Percentiles rank a stretch among this genome's conserved stretches.
These are phyloP conservation scores for Pythium brassicae DNA, from an alignment of 352 stramenopile species.

Conservation along the genomic window DNA sequence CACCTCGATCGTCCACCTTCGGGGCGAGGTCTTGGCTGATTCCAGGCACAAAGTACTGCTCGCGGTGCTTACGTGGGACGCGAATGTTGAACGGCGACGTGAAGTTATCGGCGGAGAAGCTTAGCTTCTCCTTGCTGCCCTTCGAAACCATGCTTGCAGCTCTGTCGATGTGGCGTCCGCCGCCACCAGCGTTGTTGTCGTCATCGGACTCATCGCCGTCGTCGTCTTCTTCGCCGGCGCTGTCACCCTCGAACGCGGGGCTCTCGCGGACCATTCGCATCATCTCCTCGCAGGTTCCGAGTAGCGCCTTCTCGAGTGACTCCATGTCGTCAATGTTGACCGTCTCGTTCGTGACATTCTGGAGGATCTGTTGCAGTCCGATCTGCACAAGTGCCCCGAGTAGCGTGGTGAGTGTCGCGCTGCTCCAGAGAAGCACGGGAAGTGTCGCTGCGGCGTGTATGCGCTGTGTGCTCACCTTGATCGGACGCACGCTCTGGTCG, in stretches of 20 bases:
- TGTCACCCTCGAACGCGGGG: background rate
- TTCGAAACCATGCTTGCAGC: background rate
- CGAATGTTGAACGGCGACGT: constrained; percentile 79
- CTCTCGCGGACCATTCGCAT: constrained; percentile 57
- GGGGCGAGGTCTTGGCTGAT: constrained; percentile 20
- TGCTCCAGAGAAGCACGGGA: background rate
- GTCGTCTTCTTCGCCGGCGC: background rate
- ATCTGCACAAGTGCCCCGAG: constrained; percentile 28
- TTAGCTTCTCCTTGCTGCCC: constrained; percentile 12
- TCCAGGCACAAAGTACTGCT: constrained; percentile 56
- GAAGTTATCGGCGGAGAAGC: constrained; percentile 46
- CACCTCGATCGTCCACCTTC: constrained; percentile 33
- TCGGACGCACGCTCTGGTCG: constrained; percentile 64
- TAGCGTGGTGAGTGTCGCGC: too few species aligned
- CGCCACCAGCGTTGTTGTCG: constrained; percentile 6
- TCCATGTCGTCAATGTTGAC: constrained; percentile 68
- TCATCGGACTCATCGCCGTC: constrained; percentile 6
- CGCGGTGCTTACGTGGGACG: constrained; percentile 49
- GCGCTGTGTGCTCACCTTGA: constrained; percentile 45
- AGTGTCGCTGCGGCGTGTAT: too few species aligned
- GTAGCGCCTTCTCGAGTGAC: constrained; percentile 48
- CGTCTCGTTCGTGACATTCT: constrained; percentile 66
- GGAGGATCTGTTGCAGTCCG: constrained; percentile 73
- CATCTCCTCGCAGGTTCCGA: constrained; percentile 70
- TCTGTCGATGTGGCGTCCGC: background rate